These are phyloP conservation scores for Fusarium haematococcum DNA, from an alignment of 2,329 filamentous ascomycete species.

Conservation along the genomic window DNA sequence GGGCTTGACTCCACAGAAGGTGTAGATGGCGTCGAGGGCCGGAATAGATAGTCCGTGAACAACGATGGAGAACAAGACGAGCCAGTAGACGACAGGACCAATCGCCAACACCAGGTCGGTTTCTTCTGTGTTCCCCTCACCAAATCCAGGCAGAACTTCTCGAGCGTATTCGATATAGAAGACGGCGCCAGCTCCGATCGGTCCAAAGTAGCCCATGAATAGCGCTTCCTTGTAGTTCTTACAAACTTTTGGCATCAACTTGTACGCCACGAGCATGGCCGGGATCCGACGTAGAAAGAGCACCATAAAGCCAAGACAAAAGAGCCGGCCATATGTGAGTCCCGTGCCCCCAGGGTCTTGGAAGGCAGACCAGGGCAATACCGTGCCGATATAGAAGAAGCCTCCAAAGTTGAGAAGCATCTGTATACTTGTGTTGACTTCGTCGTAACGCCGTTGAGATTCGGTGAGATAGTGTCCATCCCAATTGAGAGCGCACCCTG, in stretches of 20 bases:
- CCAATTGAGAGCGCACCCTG: slow-evolving; percentile 71
- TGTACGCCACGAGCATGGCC: slow-evolving; percentile 65
- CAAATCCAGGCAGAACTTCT: slow-evolving; percentile 53
- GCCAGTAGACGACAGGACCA: slow-evolving; percentile 55
- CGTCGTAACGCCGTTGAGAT: slow-evolving; percentile 66
- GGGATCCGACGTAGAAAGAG: slow-evolving; percentile 68
- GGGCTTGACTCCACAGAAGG: slow-evolving; percentile 48
- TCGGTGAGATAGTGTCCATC: slow-evolving; percentile 68
- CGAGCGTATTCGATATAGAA: slow-evolving; percentile 73
- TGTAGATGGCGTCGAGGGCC: slow-evolving; percentile 28
- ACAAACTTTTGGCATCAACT: slow-evolving; percentile 63
- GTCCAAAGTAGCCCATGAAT: slow-evolving; percentile 77
- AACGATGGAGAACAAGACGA: slow-evolving; percentile 47
- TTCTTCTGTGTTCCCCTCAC: slow-evolving; percentile 49
- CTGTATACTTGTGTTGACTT: slow-evolving; percentile 69
- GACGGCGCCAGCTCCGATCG: slow-evolving; percentile 80
- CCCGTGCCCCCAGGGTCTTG: slow-evolving; percentile 63
- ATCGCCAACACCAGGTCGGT: slow-evolving; percentile 52
- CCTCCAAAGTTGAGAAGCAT: slow-evolving; percentile 69
- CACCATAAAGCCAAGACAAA: slow-evolving; percentile 64
- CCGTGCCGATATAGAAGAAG: slow-evolving; percentile 69
- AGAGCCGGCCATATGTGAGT: slow-evolving; percentile 61
- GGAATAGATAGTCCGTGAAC: slow-evolving; percentile 58
- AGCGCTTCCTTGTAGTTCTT: slow-evolving; percentile 67
- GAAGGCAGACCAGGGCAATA: slow-evolving; percentile 66